phyloP scores from a whole-genome alignment of 306 rosid genomes.

The Macrotyloma uniflorum region DNA sequence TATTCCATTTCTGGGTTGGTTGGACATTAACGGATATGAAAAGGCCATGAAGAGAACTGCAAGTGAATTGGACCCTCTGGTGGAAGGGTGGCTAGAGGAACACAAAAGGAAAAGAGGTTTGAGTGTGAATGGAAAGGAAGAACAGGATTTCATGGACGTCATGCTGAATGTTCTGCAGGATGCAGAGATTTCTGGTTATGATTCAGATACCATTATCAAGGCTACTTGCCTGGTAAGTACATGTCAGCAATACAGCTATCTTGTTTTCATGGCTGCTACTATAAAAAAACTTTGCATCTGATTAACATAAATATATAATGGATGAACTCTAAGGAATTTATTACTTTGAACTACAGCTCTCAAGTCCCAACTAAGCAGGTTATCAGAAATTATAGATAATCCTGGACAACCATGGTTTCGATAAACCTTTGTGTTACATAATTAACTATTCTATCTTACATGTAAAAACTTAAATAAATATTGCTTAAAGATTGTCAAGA shows the following conservation, averaged over 20 bases:
- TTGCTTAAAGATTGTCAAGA: no score
- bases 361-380: background rate
- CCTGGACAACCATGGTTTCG: no score
- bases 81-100: slow-evolving; percentile 45
- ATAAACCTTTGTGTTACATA: no score
- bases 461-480: no score
- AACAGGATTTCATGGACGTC: slow-evolving; percentile 47
- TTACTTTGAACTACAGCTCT: no score
- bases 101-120: slow-evolving; percentile 43
- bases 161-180: slow-evolving; percentile 43
- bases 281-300: background rate
- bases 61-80: slow-evolving; percentile 35
- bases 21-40: slow-evolving; percentile 43
- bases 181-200: slow-evolving; percentile 29
- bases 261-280: slow-evolving; percentile 7
- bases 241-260: background rate
- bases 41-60: slow-evolving; percentile 50
- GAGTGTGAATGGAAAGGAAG: slow-evolving; percentile 33
- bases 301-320: background rate
- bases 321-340: background rate
- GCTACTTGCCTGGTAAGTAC: slow-evolving; percentile 47
- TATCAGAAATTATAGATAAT: no score
- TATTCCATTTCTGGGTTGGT: slow-evolving; percentile 49
- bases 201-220: slow-evolving; percentile 50
- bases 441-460: no score